These are phyloP conservation scores for Colletotrichum sp. DNA, from an alignment of 2,329 filamentous ascomycete genomes.

Conservation along the genomic window DNA sequence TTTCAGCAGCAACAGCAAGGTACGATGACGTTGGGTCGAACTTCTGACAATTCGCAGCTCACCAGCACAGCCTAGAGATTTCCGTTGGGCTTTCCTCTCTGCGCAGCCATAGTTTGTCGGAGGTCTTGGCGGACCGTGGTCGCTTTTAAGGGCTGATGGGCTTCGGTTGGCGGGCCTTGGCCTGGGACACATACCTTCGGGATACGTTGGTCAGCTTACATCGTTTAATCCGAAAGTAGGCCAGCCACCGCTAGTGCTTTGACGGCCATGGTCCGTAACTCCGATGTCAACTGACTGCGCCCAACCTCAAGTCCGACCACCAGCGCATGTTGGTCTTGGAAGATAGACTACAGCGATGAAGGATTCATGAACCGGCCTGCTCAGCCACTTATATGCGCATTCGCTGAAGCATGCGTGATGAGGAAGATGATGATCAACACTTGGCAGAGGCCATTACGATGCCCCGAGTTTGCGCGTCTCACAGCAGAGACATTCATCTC, in stretches of 20 bases:
- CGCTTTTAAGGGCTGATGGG: not conserved
- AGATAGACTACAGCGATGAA: not conserved
- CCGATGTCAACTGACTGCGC: not conserved
- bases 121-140: not conserved
- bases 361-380: not conserved
- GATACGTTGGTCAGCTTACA: not conserved
- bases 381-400: not conserved
- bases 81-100: accelerated
- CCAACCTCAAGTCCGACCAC: not conserved
- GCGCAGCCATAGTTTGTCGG: not conserved
- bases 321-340: not conserved
- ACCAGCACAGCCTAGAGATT: not conserved
- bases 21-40: not conserved
- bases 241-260: not conserved
- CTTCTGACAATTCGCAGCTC: not conserved
- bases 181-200: not conserved
- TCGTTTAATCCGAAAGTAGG: not conserved
- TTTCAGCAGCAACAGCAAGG: not conserved
- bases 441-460: not conserved
- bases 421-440: not conserved
- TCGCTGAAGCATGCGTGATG: not conserved
- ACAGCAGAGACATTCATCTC: not conserved
- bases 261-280: not conserved
- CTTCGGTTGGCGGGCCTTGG: not conserved
- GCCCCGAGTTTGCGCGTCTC: not conserved